Base-by-base conservation (phyloP, 106 monocot species). In the Ottelia alismoides region DNA sequence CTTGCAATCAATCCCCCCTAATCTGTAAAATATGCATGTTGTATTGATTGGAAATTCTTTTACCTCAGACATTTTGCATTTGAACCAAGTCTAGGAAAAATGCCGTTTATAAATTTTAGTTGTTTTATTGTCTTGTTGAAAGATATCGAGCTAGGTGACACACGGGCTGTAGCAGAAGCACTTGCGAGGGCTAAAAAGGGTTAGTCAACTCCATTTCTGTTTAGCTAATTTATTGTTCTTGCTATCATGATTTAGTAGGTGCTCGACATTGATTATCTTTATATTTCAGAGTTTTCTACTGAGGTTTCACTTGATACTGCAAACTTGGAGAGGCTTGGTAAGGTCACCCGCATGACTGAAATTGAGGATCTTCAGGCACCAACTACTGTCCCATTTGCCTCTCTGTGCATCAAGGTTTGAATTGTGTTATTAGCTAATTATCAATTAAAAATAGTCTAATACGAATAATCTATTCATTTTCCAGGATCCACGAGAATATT, bases 401-500 rank as follows among this genome's bases (percentile, higher is more conserved):
- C 79, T 45, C 75, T 98, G 4, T 79, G 66, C 58, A 98, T 98
- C 50, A 98, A 89, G 85, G 96, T 98, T 21, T 28, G 30, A 27
- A 54, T 27, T 56, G n/a, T n/a, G n/a, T n/a, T n/a, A n/a, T n/a
- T n/a, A n/a, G n/a, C n/a, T n/a, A n/a, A n/a, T n/a, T n/a, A n/a
- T n/a, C n/a, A n/a, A n/a, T n/a, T n/a, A n/a, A n/a, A n/a, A n/a
- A n/a, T n/a, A n/a, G n/a, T n/a, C n/a, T n/a, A n/a, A n/a, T n/a
- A n/a, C n/a, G n/a, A n/a, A n/a, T n/a, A n/a, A n/a, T n/a, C n/a
- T n/a, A n/a, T n/a, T n/a, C n/a, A n/a, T n/a, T 24, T 57, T 16
- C 31, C 71, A 98, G 96, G 96, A 98, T 78, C 89, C 96, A 43
- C 65, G 85, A 18, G 82, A 98, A 40, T 98, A 98, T 60, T 89